These are phyloP conservation scores for Thalassiosira livingstoniorum DNA, from an alignment of 352 stramenopile species.

Conservation along the genomic window DNA sequence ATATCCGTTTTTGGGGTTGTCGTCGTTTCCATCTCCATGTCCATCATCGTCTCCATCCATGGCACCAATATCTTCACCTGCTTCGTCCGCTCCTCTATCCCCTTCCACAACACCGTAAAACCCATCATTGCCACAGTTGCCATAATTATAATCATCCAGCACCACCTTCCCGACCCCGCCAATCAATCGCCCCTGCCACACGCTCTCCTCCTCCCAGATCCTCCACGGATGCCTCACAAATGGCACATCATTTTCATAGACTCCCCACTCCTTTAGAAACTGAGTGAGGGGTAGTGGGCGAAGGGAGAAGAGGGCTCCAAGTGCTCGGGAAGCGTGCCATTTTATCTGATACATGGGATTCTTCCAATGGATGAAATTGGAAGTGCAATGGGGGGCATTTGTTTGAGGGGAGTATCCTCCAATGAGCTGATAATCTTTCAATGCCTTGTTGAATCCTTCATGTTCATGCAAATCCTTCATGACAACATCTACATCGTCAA, in stretches of 20 bases:
- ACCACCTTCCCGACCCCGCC: constrained; percentile 45
- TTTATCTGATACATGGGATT: constrained; percentile 58
- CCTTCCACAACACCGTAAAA: constrained; percentile 25
- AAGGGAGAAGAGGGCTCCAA: constrained; percentile 70
- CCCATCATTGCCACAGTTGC: constrained; percentile 31
- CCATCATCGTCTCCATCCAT: constrained; percentile 15
- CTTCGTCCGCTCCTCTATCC: constrained; percentile 20
- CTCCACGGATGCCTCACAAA: constrained; percentile 81
- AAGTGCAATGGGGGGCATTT: constrained; percentile 50
- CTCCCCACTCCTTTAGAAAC: constrained; percentile 67
- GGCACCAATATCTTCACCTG: constrained; percentile 17
- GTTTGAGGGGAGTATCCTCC: constrained; percentile 68
- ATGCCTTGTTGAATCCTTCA: constrained; percentile 18
- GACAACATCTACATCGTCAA: constrained; percentile 19
- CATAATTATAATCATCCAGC: constrained; percentile 53
- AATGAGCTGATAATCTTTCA: constrained; percentile 60
- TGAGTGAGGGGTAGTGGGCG: constrained; percentile 58
- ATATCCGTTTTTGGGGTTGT: too few species aligned
- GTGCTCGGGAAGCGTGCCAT: constrained; percentile 72
- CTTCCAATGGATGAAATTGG: constrained; percentile 56
- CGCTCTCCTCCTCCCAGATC: constrained; percentile 70
- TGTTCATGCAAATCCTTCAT: too few species aligned
- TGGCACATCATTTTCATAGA: constrained; percentile 68
- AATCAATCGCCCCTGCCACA: constrained; percentile 49
- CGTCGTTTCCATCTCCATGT: neutral